These are phyloP conservation scores for Cladophialophora carrionii DNA, from an alignment of 2,329 filamentous ascomycete genomes.

Conservation along the genomic window DNA sequence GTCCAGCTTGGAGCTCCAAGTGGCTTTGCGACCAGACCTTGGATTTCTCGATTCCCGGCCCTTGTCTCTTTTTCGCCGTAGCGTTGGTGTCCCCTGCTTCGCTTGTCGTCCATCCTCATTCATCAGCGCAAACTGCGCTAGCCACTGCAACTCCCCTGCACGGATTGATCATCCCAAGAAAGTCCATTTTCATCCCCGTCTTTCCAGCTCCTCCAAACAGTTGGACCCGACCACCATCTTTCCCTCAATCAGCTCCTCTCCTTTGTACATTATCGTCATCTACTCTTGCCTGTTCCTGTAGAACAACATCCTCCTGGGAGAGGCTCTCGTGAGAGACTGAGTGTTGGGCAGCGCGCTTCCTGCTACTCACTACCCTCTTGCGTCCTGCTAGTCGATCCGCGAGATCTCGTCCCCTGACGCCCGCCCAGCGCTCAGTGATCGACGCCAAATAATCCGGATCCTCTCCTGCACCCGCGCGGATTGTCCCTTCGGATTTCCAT, in stretches of 20 bases:
- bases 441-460: conserved; percentile 30
- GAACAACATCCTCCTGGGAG: conserved; percentile 5
- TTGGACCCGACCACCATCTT: conserved; percentile 18
- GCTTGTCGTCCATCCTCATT: conserved; percentile 16
- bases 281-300: conserved; percentile 16
- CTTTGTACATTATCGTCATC: conserved; percentile 23
- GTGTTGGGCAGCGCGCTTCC: conserved; percentile 1
- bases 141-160: conserved; percentile 7
- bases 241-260: conserved; percentile 10
- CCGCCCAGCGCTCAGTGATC: conserved; percentile 29
- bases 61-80: conserved; percentile 1
- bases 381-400: conserved; percentile 8
- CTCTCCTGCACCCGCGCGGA: conserved; percentile 26
- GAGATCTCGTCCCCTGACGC: conserved; percentile 19
- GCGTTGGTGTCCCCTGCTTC: conserved; percentile 12
- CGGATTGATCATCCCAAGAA: conserved; percentile 9
- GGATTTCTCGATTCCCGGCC: conserved; percentile 10
- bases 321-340: conserved; percentile 3
- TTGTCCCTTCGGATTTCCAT: conserved; percentile 24
- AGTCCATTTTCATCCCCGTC: conserved; percentile 18
- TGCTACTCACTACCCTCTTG: neutral
- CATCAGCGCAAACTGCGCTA: conserved; percentile 12
- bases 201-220: conserved; percentile 7
- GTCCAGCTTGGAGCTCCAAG: neutral
- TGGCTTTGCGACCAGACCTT: conserved; percentile 2